Percentiles rank a stretch among this genome's conserved stretches.
phyloP scores from a whole-genome alignment of 805 yeast species.

The Cyberlindnera japonica region DNA sequence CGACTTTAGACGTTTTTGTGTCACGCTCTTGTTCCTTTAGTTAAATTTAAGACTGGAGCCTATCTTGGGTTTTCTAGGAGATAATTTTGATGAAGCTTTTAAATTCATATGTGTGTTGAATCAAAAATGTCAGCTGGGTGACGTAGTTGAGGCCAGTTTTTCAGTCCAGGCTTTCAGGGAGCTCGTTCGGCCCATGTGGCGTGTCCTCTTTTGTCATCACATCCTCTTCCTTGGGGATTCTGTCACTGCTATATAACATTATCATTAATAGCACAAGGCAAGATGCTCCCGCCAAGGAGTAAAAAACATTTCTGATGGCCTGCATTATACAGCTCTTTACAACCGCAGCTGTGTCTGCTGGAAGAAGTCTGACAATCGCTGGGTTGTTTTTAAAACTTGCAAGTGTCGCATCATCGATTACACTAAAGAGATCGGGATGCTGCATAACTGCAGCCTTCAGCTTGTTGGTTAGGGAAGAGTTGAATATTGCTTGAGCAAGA shows the following conservation, averaged over 20 bases:
- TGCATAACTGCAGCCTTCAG: slow-evolving; percentile 3
- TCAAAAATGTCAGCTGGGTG: too few relatives aligned
- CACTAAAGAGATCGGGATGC: slow-evolving; percentile 7
- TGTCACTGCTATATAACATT: slow-evolving; percentile 38
- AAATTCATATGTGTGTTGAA: too few relatives aligned
- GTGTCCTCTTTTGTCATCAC: neutral
- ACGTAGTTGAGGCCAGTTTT: too few relatives aligned
- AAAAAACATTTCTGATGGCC: slow-evolving; percentile 38
- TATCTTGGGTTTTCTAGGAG: too few relatives aligned
- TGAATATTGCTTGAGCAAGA: slow-evolving; percentile 37
- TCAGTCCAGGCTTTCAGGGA: too few relatives aligned
- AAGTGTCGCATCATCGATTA: neutral
- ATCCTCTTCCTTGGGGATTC: slow-evolving; percentile 32
- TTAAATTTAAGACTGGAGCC: too few relatives aligned
- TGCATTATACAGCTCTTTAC: slow-evolving; percentile 30
- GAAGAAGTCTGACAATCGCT: neutral
- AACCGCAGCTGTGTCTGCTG: slow-evolving; percentile 9
- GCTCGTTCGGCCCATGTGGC: too few relatives aligned
- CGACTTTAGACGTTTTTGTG: too few relatives aligned
- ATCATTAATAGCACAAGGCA: slow-evolving; percentile 31
- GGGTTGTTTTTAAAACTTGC: slow-evolving; percentile 7
- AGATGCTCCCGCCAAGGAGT: slow-evolving; percentile 38
- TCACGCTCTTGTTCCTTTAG: too few relatives aligned
- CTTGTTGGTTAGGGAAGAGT: slow-evolving; percentile 26
- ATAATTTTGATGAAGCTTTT: too few relatives aligned